A percentile compares a stretch with the other conserved stretches of the same genome.
These are phyloP conservation scores for Xerocomus potaroensis DNA, from an alignment of 768 basidiomycete species.

Conservation along the genomic window DNA sequence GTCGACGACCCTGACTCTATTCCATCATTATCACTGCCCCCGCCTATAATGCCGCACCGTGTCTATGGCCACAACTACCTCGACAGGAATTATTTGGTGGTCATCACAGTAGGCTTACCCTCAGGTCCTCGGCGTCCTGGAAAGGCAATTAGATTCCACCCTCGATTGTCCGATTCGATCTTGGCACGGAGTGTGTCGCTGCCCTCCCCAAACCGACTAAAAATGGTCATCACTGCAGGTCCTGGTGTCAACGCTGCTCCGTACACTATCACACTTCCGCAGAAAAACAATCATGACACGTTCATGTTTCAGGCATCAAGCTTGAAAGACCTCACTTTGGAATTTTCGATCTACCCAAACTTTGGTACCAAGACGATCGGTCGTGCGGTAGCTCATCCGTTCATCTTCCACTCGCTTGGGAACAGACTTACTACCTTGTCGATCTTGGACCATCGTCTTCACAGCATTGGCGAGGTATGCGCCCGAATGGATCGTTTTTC, in stretches of 20 bases:
- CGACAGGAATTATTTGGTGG: constrained; percentile 79
- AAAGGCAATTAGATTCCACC: constrained; percentile 60
- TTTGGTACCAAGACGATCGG: constrained; percentile 98
- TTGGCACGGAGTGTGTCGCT: constrained; percentile 64
- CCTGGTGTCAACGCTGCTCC: constrained; percentile 83
- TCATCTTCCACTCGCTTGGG: constrained; percentile 56
- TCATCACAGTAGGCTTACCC: constrained; percentile 70
- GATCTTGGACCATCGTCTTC: constrained; percentile 87
- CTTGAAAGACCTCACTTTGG: constrained; percentile 68
- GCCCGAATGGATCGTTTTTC: not conserved
- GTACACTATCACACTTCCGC: constrained; percentile 84
- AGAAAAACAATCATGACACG: constrained; percentile 62
- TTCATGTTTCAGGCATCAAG: constrained; percentile 85
- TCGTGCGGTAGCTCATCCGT: constrained; percentile 81
- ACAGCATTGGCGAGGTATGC: constrained; percentile 88
- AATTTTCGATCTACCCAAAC: constrained; percentile 94
- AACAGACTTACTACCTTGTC: constrained; percentile 62
- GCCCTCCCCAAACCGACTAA: constrained; percentile 74
- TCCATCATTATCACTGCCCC: constrained; percentile 90
- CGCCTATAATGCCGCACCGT: constrained; percentile 96
- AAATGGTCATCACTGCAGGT: constrained; percentile 91
- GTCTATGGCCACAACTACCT: constrained; percentile 97
- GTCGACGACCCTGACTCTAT: constrained; percentile 85
- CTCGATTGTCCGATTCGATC: constrained; percentile 66
- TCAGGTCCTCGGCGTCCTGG: constrained; percentile 39